Base-by-base conservation (phyloP, 441 rosid species). In the Adansonia rubrostipa region DNA sequence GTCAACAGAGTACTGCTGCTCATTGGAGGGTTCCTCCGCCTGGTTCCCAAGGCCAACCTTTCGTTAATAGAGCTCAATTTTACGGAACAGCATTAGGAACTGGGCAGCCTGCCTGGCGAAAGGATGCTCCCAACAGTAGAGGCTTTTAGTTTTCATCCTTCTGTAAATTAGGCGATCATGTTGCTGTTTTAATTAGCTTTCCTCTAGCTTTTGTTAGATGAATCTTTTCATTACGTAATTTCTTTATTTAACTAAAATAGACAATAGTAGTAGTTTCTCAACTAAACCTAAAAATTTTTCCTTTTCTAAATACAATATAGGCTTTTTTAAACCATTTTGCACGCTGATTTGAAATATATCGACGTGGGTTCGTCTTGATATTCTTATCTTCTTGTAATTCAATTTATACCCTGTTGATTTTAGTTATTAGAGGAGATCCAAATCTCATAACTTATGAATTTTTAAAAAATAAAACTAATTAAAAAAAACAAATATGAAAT, bases 111-210 rank as follows among this genome's bases (percentile, higher is more conserved):
- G 68, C 79, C 28, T 84, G 94, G 91, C 84, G 85, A 14, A 78
- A 87, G 36, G 93, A 83, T 62, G 77, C 80, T 48, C 83, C 88
- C 44, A 78, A 82, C 54, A 87, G 87, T 86, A 84, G 92, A 76
- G 93, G 93, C 66, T 84, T 86, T 79, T 91, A 88, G 89, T 50
- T 58, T 60, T 54, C 14, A 54, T 61, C 17, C 58, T 20, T 20
- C 50, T 85, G 84, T 81, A 79, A 76, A 78, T 79, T 20, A 22
- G 56, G 20, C 71, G 75, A 54, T 13, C 1, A 11, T 47, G 57
- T 48, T 48, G 4, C 71, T 22, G 42, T 48, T 69, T 48, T 22
- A 13, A 48, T 51, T 48, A 48, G 77, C 9, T 61, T 66, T 40
- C 33, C 20, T 71, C 63, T 42, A 10, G 8, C 51, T 62, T 45